Conservation (phyloP, 2,329 filamentous ascomycete genomes). For the Tolypocladium inflatum region DNA sequence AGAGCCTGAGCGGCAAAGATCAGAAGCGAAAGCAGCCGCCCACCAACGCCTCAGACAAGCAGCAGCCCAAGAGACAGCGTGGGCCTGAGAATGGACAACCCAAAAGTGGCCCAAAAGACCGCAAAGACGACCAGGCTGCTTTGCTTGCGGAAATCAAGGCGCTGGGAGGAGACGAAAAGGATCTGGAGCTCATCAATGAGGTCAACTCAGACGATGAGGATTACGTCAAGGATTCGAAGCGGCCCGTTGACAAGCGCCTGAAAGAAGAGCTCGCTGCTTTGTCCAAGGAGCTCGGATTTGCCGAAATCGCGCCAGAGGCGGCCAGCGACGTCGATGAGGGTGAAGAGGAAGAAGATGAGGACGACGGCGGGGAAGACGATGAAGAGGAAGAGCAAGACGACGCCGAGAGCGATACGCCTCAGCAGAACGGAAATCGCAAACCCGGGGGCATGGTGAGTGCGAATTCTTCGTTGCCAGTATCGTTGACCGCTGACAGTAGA, state of each 20-base stretch:
- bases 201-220: slow-evolving; percentile 32
- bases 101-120: slow-evolving; percentile 9
- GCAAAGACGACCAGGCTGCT: slow-evolving; percentile 21
- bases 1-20: slow-evolving; percentile 32
- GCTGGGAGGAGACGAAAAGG: slow-evolving; percentile 56
- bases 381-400: slow-evolving; percentile 18
- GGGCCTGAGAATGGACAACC: slow-evolving; percentile 15
- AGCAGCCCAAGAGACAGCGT: slow-evolving; percentile 27
- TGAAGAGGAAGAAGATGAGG: slow-evolving; percentile 22
- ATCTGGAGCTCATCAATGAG: slow-evolving; percentile 51
- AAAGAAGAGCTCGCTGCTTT: slow-evolving; percentile 26
- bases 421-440: slow-evolving; percentile 17
- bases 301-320: slow-evolving; percentile 22
- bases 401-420: slow-evolving; percentile 6
- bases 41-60: slow-evolving; percentile 20
- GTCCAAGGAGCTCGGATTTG: slow-evolving; percentile 28
- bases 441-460: slow-evolving; percentile 24
- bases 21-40: slow-evolving; percentile 36
- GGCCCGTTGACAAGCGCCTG: slow-evolving; percentile 30
- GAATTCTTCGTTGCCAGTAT: slow-evolving; percentile 2
- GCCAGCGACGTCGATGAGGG: slow-evolving; percentile 27
- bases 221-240: slow-evolving; percentile 18
- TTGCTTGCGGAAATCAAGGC: slow-evolving; percentile 55
- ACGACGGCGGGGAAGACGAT: slow-evolving; percentile 18
- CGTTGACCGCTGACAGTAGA: slow-evolving; percentile 24